phyloP scores from a whole-genome alignment of 352 stramenopile genomes.

The Pythium apleroticum region DNA sequence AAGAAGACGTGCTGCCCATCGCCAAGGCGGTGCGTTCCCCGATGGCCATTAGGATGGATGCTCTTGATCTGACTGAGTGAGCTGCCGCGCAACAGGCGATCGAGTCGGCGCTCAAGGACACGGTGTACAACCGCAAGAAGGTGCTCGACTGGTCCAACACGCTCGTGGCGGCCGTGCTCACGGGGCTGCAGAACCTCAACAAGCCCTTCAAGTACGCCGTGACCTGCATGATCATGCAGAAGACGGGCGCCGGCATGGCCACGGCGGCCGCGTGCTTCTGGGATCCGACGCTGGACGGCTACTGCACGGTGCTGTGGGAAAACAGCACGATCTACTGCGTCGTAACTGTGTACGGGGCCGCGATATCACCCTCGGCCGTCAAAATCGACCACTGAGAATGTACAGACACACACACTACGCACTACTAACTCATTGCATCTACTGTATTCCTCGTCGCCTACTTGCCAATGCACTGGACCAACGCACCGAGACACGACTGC shows the following conservation, averaged over 20 bases:
- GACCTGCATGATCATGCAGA: slow-evolving; percentile 87
- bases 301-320: slow-evolving; percentile 84
- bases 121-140: slow-evolving; percentile 85
- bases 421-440: neutral
- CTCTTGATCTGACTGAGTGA: neutral
- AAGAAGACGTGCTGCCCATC: slow-evolving; percentile 76
- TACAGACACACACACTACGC: neutral
- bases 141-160: slow-evolving; percentile 86
- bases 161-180: slow-evolving; percentile 76
- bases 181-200: slow-evolving; percentile 82
- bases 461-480: slow-evolving; percentile 32
- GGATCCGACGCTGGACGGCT: slow-evolving; percentile 73
- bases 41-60: no score
- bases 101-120: slow-evolving; percentile 74
- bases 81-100: slow-evolving; percentile 47
- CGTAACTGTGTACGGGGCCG: slow-evolving; percentile 78
- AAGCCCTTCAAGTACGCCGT: slow-evolving; percentile 87
- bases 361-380: slow-evolving; percentile 73
- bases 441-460: slow-evolving; percentile 1
- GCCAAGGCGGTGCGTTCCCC: slow-evolving; percentile 50
- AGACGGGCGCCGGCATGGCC: slow-evolving; percentile 70
- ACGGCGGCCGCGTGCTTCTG: slow-evolving; percentile 76
- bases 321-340: slow-evolving; percentile 86
- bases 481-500: slow-evolving; percentile 43
- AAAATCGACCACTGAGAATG: slow-evolving; percentile 62